Evolutionary conservation across 257 asterid species (phyloP).

Genomic region (Orobanche coerulescens): DNA sequence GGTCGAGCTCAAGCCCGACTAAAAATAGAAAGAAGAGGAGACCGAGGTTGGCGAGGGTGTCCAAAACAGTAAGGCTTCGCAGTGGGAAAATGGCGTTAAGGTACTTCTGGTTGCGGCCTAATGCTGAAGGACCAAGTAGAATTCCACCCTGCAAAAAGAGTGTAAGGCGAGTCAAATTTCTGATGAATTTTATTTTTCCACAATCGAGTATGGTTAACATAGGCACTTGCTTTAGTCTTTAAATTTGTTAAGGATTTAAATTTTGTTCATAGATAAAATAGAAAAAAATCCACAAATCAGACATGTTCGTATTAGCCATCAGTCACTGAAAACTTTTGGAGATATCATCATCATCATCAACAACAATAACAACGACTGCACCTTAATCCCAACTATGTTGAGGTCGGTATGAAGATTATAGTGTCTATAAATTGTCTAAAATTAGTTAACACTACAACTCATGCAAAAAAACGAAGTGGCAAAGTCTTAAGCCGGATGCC

Average conservation of each 20-base stretch:
- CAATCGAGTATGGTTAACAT: not conserved
- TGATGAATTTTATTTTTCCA: not conserved
- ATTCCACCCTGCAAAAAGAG: conserved; percentile 45
- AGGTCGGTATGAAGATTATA: too few species aligned
- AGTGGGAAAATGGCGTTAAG: conserved; percentile 46
- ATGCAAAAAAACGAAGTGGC: too few species aligned
- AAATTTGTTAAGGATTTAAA: not conserved
- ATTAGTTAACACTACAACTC: too few species aligned
- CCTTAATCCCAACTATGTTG: too few species aligned
- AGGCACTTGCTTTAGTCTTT: too few species aligned
- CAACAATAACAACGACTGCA: too few species aligned
- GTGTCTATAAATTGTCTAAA: too few species aligned
- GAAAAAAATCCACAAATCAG: not conserved
- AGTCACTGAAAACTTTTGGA: not conserved
- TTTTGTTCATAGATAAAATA: not conserved
- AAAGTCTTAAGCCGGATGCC: too few species aligned
- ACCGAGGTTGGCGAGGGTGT: conserved; percentile 58
- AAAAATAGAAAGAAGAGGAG: conserved; percentile 52
- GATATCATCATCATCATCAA: too few species aligned
- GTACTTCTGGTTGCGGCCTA: conserved; percentile 45
- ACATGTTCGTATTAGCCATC: not conserved
- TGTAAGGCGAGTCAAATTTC: not conserved
- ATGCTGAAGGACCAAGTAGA: conserved; percentile 59
- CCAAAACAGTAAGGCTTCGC: conserved; percentile 50
- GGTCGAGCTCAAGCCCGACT: conserved; percentile 58